Evolutionary conservation across 768 basidiomycete species (phyloP).

Genomic region (Phlebiopsis flavidoalba): DNA sequence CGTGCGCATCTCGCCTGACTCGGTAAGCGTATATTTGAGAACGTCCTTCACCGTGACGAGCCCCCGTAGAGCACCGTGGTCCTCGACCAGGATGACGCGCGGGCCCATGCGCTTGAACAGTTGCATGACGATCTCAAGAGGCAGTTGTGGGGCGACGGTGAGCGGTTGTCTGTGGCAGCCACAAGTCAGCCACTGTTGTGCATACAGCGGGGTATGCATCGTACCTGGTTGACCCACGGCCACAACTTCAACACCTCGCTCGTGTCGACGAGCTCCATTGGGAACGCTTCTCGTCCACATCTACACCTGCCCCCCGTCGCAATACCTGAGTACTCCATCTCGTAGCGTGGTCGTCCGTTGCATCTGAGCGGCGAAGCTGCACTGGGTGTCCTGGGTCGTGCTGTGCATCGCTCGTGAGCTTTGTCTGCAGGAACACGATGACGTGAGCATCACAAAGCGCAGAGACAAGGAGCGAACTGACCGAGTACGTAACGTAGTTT

Average conservation of each 20-base stretch:
- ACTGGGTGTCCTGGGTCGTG: constrained; percentile 58
- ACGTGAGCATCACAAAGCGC: background rate
- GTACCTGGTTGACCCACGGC: constrained; percentile 94
- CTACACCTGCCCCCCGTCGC: constrained; percentile 46
- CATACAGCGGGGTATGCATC: constrained; percentile 11
- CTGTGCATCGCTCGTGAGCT: constrained; percentile 59
- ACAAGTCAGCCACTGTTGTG: background rate
- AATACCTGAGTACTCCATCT: constrained; percentile 35
- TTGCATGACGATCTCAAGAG: constrained; percentile 96
- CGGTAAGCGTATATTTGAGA: constrained; percentile 66
- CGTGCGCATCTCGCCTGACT: constrained; percentile 18
- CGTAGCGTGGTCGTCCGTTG: constrained; percentile 50
- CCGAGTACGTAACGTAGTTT: constrained; percentile 84
- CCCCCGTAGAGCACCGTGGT: constrained; percentile 76
- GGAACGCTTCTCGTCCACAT: constrained; percentile 65
- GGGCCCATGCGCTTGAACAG: constrained; percentile 97
- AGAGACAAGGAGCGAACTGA: constrained; percentile 26
- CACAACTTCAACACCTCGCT: constrained; percentile 63
- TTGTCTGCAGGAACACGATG: constrained; percentile 47
- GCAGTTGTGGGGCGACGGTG: constrained; percentile 86
- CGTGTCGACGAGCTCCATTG: constrained; percentile 54
- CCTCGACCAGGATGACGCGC: constrained; percentile 91
- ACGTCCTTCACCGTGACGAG: constrained; percentile 97
- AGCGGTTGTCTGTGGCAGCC: constrained; percentile 72
- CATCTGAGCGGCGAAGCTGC: constrained; percentile 60